phyloP scores from a whole-genome alignment of 352 stramenopile genomes.

The Saprolegnia parasitica region DNA sequence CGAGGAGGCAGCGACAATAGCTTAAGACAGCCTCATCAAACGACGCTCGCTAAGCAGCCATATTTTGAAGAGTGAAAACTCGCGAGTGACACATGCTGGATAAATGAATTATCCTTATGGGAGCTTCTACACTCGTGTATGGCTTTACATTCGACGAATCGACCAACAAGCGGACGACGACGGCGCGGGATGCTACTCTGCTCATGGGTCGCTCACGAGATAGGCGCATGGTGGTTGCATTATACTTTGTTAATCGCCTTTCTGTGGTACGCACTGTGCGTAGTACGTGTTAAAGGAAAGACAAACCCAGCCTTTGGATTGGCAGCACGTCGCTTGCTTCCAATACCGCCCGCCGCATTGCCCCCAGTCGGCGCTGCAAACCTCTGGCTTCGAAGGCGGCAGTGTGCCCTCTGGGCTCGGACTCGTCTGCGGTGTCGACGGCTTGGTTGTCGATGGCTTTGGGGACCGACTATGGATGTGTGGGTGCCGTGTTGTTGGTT shows the following conservation, averaged over 20 bases:
- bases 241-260: background rate
- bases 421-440: background rate
- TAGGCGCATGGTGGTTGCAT: background rate
- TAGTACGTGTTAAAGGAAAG: slow-evolving; percentile 11
- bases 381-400: background rate
- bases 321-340: background rate
- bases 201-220: background rate
- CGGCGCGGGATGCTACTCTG: too few species aligned
- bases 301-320: background rate
- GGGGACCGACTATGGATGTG: background rate
- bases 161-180: too few species aligned
- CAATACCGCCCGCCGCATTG: slow-evolving; percentile 11
- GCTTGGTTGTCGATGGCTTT: background rate
- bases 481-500: background rate
- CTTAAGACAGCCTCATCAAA: too few species aligned
- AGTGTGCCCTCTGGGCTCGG: background rate
- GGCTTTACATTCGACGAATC: too few species aligned
- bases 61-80: too few species aligned
- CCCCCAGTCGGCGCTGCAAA: slow-evolving; percentile 1
- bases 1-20: too few species aligned
- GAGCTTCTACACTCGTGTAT: too few species aligned
- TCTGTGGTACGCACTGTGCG: background rate
- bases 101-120: too few species aligned
- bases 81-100: too few species aligned
- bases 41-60: too few species aligned